phyloP scores from a whole-genome alignment of 2,329 filamentous ascomycete genomes.

The Akanthomyces uredinophilus region DNA sequence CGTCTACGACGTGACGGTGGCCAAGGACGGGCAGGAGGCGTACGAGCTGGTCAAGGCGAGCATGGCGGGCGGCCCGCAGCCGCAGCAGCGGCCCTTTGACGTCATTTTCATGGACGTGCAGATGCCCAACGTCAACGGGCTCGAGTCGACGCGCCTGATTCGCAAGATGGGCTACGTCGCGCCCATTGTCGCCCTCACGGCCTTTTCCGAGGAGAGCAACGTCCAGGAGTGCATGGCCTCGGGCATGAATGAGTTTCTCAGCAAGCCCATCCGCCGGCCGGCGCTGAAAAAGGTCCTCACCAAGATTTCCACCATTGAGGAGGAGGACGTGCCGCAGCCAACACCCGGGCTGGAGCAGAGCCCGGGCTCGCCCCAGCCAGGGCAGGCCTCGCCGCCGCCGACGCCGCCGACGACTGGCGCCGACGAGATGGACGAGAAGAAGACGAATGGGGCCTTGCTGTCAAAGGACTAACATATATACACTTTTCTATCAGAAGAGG shows the following conservation, averaged over 20 bases:
- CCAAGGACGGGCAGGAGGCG: constrained; percentile 81
- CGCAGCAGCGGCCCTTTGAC: constrained; percentile 63
- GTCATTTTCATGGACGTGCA: constrained; percentile 95
- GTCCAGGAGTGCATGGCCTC: constrained; percentile 80
- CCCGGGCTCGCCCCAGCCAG: neutral
- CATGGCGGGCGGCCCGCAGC: constrained; percentile 49
- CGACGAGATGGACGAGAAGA: neutral
- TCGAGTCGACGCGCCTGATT: constrained; percentile 82
- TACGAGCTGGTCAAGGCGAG: constrained; percentile 81
- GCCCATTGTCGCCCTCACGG: constrained; percentile 86
- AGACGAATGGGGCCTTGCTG: neutral
- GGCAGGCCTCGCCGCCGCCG: neutral
- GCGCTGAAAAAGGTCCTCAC: constrained; percentile 81
- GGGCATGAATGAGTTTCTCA: constrained; percentile 90
- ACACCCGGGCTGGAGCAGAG: neutral
- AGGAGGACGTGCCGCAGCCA: constrained; percentile 44
- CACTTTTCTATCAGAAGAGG: too few species aligned
- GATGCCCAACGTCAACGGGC: constrained; percentile 89
- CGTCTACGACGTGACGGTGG: constrained; percentile 80
- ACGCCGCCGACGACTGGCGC: constrained; percentile 3
- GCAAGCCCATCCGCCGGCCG: constrained; percentile 69
- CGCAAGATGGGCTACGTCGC: constrained; percentile 79
- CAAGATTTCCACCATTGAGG: constrained; percentile 75
- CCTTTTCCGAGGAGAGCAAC: constrained; percentile 87
- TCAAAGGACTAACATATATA: neutral